Conservation (phyloP, 2,329 filamentous ascomycete genomes). For the Aspergillus fructus region DNA sequence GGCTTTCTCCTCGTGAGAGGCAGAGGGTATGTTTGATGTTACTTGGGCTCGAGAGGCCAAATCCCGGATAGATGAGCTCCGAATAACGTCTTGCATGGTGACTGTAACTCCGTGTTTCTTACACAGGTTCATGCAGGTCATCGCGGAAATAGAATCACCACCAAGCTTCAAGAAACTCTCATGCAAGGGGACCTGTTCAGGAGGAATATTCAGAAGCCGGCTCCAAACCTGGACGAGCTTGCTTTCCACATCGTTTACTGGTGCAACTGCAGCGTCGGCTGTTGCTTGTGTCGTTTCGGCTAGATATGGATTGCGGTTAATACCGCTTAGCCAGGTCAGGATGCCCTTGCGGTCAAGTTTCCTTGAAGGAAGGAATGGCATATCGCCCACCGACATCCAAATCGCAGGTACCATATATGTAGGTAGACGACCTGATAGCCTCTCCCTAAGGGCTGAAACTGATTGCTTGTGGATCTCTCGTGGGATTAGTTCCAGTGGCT, state of each 20-base stretch:
- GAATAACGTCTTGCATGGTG: slow-evolving; percentile 50
- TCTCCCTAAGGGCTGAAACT: slow-evolving; percentile 24
- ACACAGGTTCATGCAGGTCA: slow-evolving; percentile 50
- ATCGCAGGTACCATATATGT: slow-evolving; percentile 48
- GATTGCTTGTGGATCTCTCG: slow-evolving; percentile 24
- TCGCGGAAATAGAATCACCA: slow-evolving; percentile 52
- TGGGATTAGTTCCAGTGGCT: slow-evolving; percentile 19
- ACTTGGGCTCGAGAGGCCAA: slow-evolving; percentile 31
- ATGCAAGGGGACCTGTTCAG: slow-evolving; percentile 30
- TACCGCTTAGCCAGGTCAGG: slow-evolving; percentile 29
- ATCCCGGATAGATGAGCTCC: slow-evolving; percentile 46
- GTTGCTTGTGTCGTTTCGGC: neutral
- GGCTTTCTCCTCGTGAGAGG: slow-evolving; percentile 33
- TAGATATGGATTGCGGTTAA: slow-evolving; percentile 15
- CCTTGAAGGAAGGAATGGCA: slow-evolving; percentile 46
- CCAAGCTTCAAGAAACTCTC: slow-evolving; percentile 47
- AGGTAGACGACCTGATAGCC: slow-evolving; percentile 35
- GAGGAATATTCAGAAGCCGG: slow-evolving; percentile 38
- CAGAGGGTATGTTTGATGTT: slow-evolving; percentile 22
- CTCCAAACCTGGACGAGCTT: slow-evolving; percentile 35
- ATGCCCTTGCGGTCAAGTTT: slow-evolving; percentile 48
- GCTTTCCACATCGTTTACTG: slow-evolving; percentile 29
- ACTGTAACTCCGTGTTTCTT: slow-evolving; percentile 47
- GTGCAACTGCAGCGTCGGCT: neutral
- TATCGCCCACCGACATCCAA: slow-evolving; percentile 44